These are phyloP conservation scores for Salix exigua DNA, from an alignment of 345 rosid genomes.

Conservation along the genomic window DNA sequence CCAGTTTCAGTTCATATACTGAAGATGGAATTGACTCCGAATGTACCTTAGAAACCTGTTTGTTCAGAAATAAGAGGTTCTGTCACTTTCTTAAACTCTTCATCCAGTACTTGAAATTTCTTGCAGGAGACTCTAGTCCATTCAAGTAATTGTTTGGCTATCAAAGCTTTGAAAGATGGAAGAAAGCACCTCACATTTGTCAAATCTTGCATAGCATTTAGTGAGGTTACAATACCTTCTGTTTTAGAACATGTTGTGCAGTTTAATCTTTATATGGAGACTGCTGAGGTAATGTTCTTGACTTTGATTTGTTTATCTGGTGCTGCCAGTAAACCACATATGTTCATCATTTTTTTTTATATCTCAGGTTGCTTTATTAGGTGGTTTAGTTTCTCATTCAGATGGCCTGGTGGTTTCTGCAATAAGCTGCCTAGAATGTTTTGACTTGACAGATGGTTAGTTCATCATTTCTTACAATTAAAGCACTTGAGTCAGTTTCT, in stretches of 20 bases:
- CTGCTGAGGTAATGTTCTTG: slow-evolving; percentile 67
- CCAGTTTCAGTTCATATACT: slow-evolving; percentile 1
- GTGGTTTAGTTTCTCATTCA: slow-evolving; percentile 75
- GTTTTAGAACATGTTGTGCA: slow-evolving; percentile 48
- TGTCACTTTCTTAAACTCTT: slow-evolving; percentile 1
- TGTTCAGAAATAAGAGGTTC: not conserved
- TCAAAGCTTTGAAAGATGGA: slow-evolving; percentile 54
- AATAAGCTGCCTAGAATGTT: slow-evolving; percentile 48
- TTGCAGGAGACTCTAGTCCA: slow-evolving; percentile 83
- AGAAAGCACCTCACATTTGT: slow-evolving; percentile 43
- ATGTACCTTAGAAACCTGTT: not conserved
- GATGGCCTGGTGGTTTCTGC: slow-evolving; percentile 70
- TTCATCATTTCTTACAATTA: slow-evolving; percentile 14
- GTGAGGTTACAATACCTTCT: slow-evolving; percentile 84
- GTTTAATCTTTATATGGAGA: slow-evolving; percentile 75
- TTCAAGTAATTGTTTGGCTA: slow-evolving; percentile 69
- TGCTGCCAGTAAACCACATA: slow-evolving; percentile 5
- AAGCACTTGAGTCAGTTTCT: not conserved
- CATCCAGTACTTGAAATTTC: slow-evolving; percentile 13
- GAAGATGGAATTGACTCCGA: not conserved
- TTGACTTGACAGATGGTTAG: slow-evolving; percentile 52
- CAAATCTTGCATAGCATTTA: slow-evolving; percentile 82
- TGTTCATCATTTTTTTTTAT: slow-evolving; percentile 20
- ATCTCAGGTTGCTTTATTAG: slow-evolving; percentile 66
- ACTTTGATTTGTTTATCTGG: slow-evolving; percentile 17